A percentile compares a stretch with the other conserved stretches of the same genome.
phyloP scores from a whole-genome alignment of 306 rosid genomes.

The Betula pendula region DNA sequence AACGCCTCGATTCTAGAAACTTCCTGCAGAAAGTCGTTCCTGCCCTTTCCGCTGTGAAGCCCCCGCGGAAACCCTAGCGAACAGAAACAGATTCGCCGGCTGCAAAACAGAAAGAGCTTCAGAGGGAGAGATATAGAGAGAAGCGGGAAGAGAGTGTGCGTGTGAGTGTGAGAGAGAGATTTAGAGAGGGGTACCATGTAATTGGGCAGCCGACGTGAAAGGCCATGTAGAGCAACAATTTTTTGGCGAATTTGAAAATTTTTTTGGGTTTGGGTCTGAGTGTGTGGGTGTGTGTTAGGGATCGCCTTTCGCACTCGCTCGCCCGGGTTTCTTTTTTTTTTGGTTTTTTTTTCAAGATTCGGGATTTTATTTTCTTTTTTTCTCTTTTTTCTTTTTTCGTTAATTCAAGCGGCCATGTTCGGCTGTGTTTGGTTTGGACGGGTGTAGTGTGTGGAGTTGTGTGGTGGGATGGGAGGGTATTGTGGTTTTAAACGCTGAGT shows the following conservation, averaged over 20 bases:
- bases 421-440: neutral
- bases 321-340: conserved; percentile 1
- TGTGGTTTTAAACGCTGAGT: neutral
- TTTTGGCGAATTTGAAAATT: neutral
- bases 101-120: conserved; percentile 24
- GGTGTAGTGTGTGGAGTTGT: neutral
- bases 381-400: neutral
- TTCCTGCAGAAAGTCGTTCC: conserved; percentile 46
- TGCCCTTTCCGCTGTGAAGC: conserved; percentile 38
- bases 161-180: conserved; percentile 14
- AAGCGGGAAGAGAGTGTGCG: neutral
- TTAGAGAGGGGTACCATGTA: conserved; percentile 53
- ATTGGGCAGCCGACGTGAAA: conserved; percentile 89
- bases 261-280: conserved; percentile 5
- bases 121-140: conserved; percentile 1
- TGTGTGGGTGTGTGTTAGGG: conserved; percentile 14
- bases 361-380: neutral
- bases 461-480: neutral
- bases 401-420: neutral
- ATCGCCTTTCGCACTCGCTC: conserved; percentile 32
- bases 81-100: conserved; percentile 74
- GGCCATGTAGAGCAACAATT: conserved; percentile 56
- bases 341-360: neutral
- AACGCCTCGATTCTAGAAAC: conserved; percentile 53
- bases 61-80: conserved; percentile 64